Evolutionary conservation across 768 basidiomycete species (phyloP).

Genomic region (Sarcodon aspratus): DNA sequence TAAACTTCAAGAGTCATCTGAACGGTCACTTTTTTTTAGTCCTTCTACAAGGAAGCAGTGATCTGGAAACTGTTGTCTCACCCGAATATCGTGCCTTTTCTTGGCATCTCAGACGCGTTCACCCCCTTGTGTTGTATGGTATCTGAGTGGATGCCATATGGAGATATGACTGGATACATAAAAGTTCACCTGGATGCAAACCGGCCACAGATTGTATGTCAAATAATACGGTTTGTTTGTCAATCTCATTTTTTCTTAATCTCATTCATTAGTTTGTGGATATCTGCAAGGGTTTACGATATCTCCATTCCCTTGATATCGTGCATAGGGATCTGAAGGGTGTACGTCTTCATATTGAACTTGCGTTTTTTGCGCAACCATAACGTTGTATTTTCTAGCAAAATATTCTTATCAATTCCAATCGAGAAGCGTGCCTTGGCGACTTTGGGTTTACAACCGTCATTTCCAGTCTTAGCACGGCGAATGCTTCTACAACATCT

Average conservation of each 20-base stretch:
- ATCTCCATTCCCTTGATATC: conserved; percentile 8
- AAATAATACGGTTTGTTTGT: neutral
- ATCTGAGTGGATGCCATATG: neutral
- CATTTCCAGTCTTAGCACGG: conserved; percentile 6
- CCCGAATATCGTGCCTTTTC: neutral
- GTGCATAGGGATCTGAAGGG: conserved; percentile 14
- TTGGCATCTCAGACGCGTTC: neutral
- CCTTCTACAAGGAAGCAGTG: neutral
- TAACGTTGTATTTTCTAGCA: neutral
- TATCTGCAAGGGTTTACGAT: conserved; percentile 8
- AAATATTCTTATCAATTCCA: neutral
- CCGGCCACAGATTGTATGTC: neutral
- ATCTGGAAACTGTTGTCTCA: neutral
- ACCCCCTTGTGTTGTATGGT: neutral
- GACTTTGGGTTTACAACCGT: conserved; percentile 15
- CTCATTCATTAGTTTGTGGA: conserved; percentile 7
- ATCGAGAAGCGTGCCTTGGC: conserved; percentile 5
- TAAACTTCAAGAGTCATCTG: neutral
- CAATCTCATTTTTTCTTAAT: neutral
- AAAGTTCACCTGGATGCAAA: neutral
- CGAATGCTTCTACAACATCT: conserved; percentile 1
- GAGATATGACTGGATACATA: neutral
- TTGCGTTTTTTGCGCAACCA: neutral
- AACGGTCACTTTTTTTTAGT: neutral
- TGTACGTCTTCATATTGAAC: conserved; percentile 1